Evolutionary conservation across 2,329 filamentous ascomycete genomes (phyloP).

Genomic region (Fusarium hainanense): DNA sequence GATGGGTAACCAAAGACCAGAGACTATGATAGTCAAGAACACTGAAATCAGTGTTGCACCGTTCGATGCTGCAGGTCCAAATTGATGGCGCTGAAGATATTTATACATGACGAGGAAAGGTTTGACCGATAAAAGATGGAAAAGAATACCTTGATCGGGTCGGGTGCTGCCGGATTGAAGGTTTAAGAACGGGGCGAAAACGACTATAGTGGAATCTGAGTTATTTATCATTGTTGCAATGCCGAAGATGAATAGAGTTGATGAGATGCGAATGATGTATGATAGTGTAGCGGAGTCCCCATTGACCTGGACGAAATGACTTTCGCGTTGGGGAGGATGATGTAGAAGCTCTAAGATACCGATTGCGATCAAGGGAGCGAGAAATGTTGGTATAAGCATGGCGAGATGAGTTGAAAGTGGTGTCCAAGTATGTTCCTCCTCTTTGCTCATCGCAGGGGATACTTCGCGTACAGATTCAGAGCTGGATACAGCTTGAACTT

Average conservation of each 20-base stretch:
- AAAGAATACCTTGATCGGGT: not conserved
- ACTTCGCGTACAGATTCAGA: not conserved
- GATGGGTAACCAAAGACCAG: not conserved
- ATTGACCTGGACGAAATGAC: not conserved
- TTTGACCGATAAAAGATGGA: not conserved
- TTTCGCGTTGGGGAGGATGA: not conserved
- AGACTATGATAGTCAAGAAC: constrained; percentile 7
- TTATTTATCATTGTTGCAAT: not conserved
- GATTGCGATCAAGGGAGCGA: not conserved
- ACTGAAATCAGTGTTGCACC: not conserved
- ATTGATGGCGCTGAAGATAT: not conserved
- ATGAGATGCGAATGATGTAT: not conserved
- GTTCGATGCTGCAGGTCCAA: not conserved
- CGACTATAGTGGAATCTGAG: not conserved
- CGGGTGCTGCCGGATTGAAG: not conserved
- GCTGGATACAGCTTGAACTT: not conserved
- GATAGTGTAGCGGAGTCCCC: not conserved
- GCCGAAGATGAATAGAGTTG: not conserved
- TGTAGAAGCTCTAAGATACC: not conserved
- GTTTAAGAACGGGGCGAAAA: not conserved
- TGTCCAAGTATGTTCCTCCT: not conserved
- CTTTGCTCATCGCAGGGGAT: not conserved
- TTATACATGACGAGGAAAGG: not conserved
- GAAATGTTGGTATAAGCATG: not conserved
- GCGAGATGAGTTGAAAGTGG: not conserved